A percentile compares a stretch with the other conserved stretches of the same genome.
Conservation (phyloP, 495 filamentous ascomycete species). For the Aspergillus conjunctus region DNA sequence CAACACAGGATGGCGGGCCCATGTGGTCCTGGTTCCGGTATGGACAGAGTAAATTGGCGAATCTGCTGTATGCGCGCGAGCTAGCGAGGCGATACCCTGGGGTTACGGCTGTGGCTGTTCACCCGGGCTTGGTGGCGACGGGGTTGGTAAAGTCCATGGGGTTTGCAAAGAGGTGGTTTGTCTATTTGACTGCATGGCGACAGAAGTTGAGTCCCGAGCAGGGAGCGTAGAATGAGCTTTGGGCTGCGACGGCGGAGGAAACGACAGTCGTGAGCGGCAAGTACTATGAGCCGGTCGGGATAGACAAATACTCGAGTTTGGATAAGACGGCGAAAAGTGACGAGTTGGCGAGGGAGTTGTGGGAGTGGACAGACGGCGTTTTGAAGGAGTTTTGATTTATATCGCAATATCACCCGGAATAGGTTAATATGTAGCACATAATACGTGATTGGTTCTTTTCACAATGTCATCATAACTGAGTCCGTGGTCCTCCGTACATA, state of each 20-base stretch:
- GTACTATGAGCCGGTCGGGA: slow-evolving; percentile 58
- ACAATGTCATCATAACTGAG: no score
- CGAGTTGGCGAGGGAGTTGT: slow-evolving; percentile 50
- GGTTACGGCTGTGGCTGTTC: slow-evolving; percentile 43
- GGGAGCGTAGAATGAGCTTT: slow-evolving; percentile 59
- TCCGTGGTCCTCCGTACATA: no score
- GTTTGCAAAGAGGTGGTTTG: slow-evolving; percentile 17
- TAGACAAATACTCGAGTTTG: slow-evolving; percentile 20
- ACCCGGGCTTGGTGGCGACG: slow-evolving; percentile 45
- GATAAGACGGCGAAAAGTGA: slow-evolving; percentile 36
- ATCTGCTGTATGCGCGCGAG: slow-evolving; percentile 60
- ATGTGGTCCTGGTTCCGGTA: slow-evolving; percentile 53
- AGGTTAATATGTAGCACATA: no score
- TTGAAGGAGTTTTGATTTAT: slow-evolving; percentile 11
- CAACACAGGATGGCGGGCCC: slow-evolving; percentile 17
- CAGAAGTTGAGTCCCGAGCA: slow-evolving; percentile 20
- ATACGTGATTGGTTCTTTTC: no score
- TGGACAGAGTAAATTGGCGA: slow-evolving; percentile 67
- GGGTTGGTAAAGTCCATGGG: slow-evolving; percentile 36
- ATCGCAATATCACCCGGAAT: neutral
- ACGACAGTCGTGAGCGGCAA: slow-evolving; percentile 37
- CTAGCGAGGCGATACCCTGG: slow-evolving; percentile 53
- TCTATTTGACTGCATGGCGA: slow-evolving; percentile 23
- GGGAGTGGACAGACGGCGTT: slow-evolving; percentile 54
- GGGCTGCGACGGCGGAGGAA: slow-evolving; percentile 47